Evolutionary conservation across 2,329 filamentous ascomycete genomes (phyloP).

Genomic region (Stagonosporopsis cucurbitacearum): DNA sequence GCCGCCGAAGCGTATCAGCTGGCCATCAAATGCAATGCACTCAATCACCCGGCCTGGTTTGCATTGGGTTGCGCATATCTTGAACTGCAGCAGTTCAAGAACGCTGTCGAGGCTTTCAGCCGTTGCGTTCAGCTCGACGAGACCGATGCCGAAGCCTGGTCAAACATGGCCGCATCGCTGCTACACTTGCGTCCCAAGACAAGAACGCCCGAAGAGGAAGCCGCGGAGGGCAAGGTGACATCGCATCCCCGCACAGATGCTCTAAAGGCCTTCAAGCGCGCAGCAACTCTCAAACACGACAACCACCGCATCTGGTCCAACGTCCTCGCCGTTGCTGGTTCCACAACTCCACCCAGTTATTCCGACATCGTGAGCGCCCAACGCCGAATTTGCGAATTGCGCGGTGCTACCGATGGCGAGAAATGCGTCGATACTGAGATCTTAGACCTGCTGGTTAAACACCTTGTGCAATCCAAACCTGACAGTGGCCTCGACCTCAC

Average conservation of each 20-base stretch:
- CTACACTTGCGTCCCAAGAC: conserved; percentile 67
- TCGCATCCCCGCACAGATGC: conserved; percentile 70
- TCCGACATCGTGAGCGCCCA: conserved; percentile 78
- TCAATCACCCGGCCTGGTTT: conserved; percentile 87
- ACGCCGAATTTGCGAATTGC: conserved; percentile 76
- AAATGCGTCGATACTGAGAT: conserved; percentile 77
- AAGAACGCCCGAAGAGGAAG: conserved; percentile 45
- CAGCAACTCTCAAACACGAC: conserved; percentile 80
- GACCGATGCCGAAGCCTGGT: conserved; percentile 90
- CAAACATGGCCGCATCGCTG: conserved; percentile 86
- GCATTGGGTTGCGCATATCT: conserved; percentile 87
- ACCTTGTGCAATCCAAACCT: conserved; percentile 61
- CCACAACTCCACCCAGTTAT: conserved; percentile 76
- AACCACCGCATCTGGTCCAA: conserved; percentile 98
- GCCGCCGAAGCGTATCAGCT: conserved; percentile 80
- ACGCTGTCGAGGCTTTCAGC: conserved; percentile 82
- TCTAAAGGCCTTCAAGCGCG: conserved; percentile 84
- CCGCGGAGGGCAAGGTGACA: conserved; percentile 26
- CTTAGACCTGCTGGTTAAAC: conserved; percentile 72
- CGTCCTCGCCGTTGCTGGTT: conserved; percentile 83
- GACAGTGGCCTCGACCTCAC: conserved; percentile 49
- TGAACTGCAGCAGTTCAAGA: conserved; percentile 75
- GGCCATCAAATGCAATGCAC: conserved; percentile 77
- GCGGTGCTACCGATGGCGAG: conserved; percentile 71
- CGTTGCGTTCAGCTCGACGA: conserved; percentile 85